These are phyloP conservation scores for Didymella pinodella DNA, from an alignment of 2,329 filamentous ascomycete species.

Conservation along the genomic window DNA sequence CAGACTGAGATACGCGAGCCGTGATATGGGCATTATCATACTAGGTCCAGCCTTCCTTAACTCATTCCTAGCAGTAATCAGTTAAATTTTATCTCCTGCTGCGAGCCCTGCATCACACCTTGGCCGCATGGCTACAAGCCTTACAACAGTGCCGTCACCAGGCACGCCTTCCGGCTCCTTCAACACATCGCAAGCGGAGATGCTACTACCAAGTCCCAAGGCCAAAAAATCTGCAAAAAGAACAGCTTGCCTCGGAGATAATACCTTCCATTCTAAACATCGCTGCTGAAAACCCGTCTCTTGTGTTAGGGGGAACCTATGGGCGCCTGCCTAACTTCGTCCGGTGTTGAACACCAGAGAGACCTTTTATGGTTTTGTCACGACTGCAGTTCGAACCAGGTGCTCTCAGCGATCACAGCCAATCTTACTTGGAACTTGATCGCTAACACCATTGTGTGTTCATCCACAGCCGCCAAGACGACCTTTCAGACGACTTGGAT, in stretches of 20 bases:
- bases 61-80: no score
- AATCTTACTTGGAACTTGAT: background rate
- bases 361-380: background rate
- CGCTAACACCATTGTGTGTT: background rate
- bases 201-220: no score
- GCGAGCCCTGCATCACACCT: no score
- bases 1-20: conserved; percentile 19
- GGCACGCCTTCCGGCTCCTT: no score
- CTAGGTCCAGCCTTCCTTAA: background rate
- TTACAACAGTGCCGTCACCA: no score
- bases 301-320: background rate
- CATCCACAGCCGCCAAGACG: background rate
- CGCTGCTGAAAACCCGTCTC: background rate
- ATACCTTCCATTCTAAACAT: background rate
- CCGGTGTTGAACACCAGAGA: background rate
- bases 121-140: no score
- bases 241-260: background rate
- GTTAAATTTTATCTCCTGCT: no score
- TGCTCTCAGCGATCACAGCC: background rate
- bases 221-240: background rate
- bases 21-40: background rate
- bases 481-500: background rate
- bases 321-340: background rate
- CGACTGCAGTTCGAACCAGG: background rate
- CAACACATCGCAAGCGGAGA: no score